Percentiles rank a stretch among this genome's conserved stretches.
Conservation (phyloP, 176 grass and related monocot genomes). For the Aechmea fasciata region DNA sequence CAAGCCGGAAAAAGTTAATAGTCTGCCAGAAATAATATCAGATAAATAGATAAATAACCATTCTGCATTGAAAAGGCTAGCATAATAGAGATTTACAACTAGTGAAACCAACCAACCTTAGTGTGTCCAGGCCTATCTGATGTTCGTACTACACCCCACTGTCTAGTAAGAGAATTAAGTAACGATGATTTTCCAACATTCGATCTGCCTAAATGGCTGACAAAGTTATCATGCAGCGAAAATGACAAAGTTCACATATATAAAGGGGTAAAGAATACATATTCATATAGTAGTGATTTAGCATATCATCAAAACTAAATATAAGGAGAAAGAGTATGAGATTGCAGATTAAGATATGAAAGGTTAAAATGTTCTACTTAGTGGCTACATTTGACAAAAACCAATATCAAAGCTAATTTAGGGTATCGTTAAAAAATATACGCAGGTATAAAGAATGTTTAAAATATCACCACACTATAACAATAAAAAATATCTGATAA, state of each 20-base stretch:
- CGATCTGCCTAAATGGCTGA: constrained; percentile 49
- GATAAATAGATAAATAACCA: background rate
- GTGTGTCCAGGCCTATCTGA: constrained; percentile 98
- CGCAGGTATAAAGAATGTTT: background rate
- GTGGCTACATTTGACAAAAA: background rate
- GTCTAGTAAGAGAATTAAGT: constrained; percentile 91
- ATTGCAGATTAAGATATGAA: background rate
- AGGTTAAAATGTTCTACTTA: background rate
- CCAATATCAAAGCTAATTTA: background rate
- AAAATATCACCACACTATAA: too few species aligned
- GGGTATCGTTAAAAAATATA: background rate
- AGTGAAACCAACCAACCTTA: constrained; percentile 41
- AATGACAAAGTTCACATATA: background rate
- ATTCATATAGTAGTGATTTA: background rate
- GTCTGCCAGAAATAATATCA: constrained; percentile 31
- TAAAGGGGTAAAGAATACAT: background rate
- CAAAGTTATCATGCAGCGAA: constrained; percentile 1
- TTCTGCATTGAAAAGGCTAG: background rate
- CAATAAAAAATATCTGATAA: too few species aligned
- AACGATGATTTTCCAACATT: constrained; percentile 92
- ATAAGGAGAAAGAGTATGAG: background rate
- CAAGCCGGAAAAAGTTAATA: constrained; percentile 88
- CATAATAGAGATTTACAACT: background rate
- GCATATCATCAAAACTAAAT: background rate
- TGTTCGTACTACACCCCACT: constrained; percentile 90